Evolutionary conservation across 179 eudicot genomes (phyloP), one percentile per base, ranked within the genome.

Genomic region (Spinacia oleracea): DNA sequence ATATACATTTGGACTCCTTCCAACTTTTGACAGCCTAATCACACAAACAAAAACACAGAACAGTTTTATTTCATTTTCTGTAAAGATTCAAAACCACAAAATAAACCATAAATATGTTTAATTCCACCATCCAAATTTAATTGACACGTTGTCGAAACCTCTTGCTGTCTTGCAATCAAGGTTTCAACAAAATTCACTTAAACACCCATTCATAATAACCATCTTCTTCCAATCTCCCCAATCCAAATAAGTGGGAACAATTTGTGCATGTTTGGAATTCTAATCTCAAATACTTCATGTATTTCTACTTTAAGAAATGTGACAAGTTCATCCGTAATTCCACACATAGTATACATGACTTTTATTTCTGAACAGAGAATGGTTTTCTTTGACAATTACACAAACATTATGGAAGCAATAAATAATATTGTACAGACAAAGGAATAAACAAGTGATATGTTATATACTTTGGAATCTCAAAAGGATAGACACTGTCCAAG

Each of bases 1-100:
- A 69, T 29, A 74, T 42, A 60, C 50, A 66, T 18, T 34, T 50
- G 69, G 77, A 83, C 82, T 75, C 69, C 77, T 79, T 83, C 85
- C 73, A 70, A 65, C 62, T 73, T 75, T 72, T 72, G 83, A 81
- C 72, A 79, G 48, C 68, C 34, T 12, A 31, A 46, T 72, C 40
- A 65, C 43, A 62, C 38, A 69, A 79, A 31, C 76, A 72, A 60
- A n/a, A 58, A n/a, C 27, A n/a, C 42, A 53, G 1, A 31, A 43
- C 46, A 79, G 4, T 59, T 25, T 59, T 76, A 27, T 25, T 35
- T 23, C 27, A 68, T 29, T 74, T 23, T 64, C 74, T 29, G 74
- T 15, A 63, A 21, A 79, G 50, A 53, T 53, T 12, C 58, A 79
- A 65, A 42, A 68, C 70, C 70, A n/a, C 1, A n/a, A 21, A 46